Evolutionary conservation across 2,329 filamentous ascomycete species (phyloP).

Genomic region (Trematosphaeria pertusa): DNA sequence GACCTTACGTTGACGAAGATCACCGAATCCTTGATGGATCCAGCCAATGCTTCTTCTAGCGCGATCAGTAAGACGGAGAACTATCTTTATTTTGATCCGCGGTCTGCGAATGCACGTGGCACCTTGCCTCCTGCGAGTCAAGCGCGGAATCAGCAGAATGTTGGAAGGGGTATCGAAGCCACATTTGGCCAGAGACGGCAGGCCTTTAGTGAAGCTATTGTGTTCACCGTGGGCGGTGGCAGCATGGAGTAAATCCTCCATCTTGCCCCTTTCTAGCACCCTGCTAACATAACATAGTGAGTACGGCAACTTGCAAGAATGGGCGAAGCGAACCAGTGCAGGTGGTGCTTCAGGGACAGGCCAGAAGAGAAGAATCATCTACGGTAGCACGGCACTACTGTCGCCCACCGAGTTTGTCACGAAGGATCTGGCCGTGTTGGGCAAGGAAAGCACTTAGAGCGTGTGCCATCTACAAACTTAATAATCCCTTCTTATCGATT

Average conservation of each 20-base stretch:
- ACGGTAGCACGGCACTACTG: slow-evolving; percentile 84
- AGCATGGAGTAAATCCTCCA: slow-evolving; percentile 74
- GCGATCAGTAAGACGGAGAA: slow-evolving; percentile 96
- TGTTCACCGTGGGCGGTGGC: slow-evolving; percentile 91
- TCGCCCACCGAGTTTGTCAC: slow-evolving; percentile 68
- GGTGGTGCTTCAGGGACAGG: slow-evolving; percentile 58
- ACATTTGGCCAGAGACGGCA: slow-evolving; percentile 91
- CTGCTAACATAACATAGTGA: slow-evolving; percentile 56
- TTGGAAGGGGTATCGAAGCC: slow-evolving; percentile 70
- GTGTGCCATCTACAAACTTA: no score
- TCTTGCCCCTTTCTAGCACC: no score
- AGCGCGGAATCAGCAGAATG: slow-evolving; percentile 52
- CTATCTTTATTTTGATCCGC: slow-evolving; percentile 96
- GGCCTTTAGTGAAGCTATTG: slow-evolving; percentile 86
- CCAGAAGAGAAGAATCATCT: slow-evolving; percentile 82
- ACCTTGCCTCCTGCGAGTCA: slow-evolving; percentile 83
- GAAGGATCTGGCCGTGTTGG: slow-evolving; percentile 64
- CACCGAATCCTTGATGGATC: slow-evolving; percentile 97
- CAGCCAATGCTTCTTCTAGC: slow-evolving; percentile 83
- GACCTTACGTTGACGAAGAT: slow-evolving; percentile 98
- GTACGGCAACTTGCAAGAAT: slow-evolving; percentile 96
- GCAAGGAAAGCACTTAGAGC: slow-evolving; percentile 54
- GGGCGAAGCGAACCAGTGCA: slow-evolving; percentile 79
- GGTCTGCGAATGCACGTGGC: slow-evolving; percentile 89
- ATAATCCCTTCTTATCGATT: no score